Percentiles rank a stretch among this genome's conserved stretches.
These are phyloP conservation scores for Paramarasmius palmivorus DNA, from an alignment of 1,284 basidiomycete genomes.

Conservation along the genomic window DNA sequence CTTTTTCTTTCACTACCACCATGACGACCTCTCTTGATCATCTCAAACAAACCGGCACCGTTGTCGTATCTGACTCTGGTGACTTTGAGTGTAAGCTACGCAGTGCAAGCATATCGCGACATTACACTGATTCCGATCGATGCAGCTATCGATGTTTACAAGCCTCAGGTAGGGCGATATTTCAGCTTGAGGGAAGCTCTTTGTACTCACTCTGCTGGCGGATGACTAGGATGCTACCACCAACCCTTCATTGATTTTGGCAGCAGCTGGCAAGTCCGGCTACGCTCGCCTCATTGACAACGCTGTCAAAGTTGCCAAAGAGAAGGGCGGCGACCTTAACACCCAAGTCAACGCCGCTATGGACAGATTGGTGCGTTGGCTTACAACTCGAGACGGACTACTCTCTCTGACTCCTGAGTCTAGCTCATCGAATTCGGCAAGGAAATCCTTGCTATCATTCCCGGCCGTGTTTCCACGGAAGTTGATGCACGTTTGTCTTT, in stretches of 20 bases:
- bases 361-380: constrained; percentile 77
- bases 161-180: constrained; percentile 69
- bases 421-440: constrained; percentile 96
- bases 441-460: constrained; percentile 94
- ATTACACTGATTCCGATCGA: constrained; percentile 11
- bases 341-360: constrained; percentile 75
- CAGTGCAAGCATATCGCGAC: neutral
- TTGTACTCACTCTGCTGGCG: neutral
- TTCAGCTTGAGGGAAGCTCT: neutral
- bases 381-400: neutral
- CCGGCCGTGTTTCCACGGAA: constrained; percentile 98
- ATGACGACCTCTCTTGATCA: constrained; percentile 90
- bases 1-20: constrained; percentile 27
- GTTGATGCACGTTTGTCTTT: constrained; percentile 98
- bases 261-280: constrained; percentile 87
- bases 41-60: constrained; percentile 89
- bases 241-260: constrained; percentile 92
- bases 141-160: constrained; percentile 86
- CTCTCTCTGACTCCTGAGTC: neutral
- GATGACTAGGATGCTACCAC: constrained; percentile 81
- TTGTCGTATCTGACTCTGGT: constrained; percentile 93
- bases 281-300: constrained; percentile 86
- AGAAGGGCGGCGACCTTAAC: constrained; percentile 76
- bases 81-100: constrained; percentile 73
- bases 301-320: constrained; percentile 83